Evolutionary conservation across 306 rosid species (phyloP).

Genomic region (Purshia tridentata): DNA sequence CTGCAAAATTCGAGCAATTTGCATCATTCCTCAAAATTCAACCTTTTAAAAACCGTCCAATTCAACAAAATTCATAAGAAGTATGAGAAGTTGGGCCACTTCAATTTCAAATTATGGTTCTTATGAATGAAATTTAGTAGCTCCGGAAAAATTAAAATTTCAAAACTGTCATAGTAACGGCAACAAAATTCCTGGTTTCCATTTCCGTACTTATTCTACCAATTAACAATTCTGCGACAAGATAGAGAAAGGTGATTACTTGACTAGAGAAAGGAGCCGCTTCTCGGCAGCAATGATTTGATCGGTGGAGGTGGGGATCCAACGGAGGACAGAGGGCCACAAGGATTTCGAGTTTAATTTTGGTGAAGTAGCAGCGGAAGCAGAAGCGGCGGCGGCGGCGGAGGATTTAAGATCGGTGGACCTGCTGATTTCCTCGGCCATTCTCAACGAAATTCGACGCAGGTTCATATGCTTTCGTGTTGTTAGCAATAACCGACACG

Average conservation of each 20-base stretch:
- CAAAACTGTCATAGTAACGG: background rate
- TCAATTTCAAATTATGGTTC: background rate
- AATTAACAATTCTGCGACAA: background rate
- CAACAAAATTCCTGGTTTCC: background rate
- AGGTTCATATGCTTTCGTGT: slow-evolving; percentile 38
- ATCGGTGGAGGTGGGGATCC: slow-evolving; percentile 88
- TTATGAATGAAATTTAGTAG: background rate
- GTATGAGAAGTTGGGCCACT: background rate
- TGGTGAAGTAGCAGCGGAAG: background rate
- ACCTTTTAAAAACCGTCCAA: background rate
- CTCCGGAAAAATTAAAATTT: background rate
- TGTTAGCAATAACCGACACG: background rate
- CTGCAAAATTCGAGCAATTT: slow-evolving; percentile 43
- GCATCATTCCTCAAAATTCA: background rate
- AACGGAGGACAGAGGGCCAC: slow-evolving; percentile 85
- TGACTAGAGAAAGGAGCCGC: slow-evolving; percentile 87
- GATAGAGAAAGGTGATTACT: slow-evolving; percentile 41
- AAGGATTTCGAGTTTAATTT: slow-evolving; percentile 33
- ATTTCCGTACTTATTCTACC: background rate
- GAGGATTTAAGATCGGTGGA: slow-evolving; percentile 40
- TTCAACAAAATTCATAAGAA: background rate
- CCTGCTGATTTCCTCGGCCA: slow-evolving; percentile 63
- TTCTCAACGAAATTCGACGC: slow-evolving; percentile 34
- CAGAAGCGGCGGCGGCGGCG: slow-evolving; percentile 16
- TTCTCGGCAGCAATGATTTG: slow-evolving; percentile 84